Evolutionary conservation across 2,329 filamentous ascomycete genomes (phyloP).

Genomic region (Penicillium sp.): DNA sequence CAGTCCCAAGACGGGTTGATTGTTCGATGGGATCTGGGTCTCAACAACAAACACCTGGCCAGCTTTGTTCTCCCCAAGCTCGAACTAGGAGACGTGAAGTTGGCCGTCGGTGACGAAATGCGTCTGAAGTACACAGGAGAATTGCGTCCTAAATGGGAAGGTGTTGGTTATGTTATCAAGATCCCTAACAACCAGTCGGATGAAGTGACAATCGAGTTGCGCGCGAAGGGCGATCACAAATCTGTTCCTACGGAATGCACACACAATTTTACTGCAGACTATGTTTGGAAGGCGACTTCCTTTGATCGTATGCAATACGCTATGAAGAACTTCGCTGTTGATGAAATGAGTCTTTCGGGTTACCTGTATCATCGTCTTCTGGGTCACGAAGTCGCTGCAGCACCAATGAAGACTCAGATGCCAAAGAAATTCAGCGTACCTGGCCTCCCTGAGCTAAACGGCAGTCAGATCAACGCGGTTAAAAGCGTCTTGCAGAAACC

Average conservation of each 20-base stretch:
- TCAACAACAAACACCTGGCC: conserved; percentile 96
- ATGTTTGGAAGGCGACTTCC: conserved; percentile 98
- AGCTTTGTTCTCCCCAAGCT: conserved; percentile 96
- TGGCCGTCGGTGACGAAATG: conserved; percentile 98
- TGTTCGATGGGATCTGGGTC: conserved; percentile 88
- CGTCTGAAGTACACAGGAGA: conserved; percentile 94
- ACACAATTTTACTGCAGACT: conserved; percentile 96
- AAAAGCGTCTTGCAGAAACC: conserved; percentile 93
- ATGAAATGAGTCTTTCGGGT: conserved; percentile 96
- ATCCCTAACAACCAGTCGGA: conserved; percentile 99
- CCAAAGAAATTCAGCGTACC: conserved; percentile 97
- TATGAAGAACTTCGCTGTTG: conserved; percentile 98
- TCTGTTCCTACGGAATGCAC: conserved; percentile 93
- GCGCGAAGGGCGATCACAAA: conserved; percentile 93
- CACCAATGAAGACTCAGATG: conserved; percentile 91
- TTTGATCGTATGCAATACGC: conserved; percentile 99
- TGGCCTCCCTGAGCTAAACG: conserved; percentile 88
- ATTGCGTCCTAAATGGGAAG: conserved; percentile 87
- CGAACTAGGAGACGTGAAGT: conserved; percentile 93
- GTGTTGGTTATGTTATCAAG: conserved; percentile 97
- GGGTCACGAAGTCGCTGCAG: conserved; percentile 89
- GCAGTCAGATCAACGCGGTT: conserved; percentile 92
- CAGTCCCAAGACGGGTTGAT: conserved; percentile 95
- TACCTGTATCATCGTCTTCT: conserved; percentile 98
- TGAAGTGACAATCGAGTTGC: conserved; percentile 90